Base-by-base conservation (phyloP, 225 moss, liverwort and hornwort species). In the Marchantia polymorpha region DNA sequence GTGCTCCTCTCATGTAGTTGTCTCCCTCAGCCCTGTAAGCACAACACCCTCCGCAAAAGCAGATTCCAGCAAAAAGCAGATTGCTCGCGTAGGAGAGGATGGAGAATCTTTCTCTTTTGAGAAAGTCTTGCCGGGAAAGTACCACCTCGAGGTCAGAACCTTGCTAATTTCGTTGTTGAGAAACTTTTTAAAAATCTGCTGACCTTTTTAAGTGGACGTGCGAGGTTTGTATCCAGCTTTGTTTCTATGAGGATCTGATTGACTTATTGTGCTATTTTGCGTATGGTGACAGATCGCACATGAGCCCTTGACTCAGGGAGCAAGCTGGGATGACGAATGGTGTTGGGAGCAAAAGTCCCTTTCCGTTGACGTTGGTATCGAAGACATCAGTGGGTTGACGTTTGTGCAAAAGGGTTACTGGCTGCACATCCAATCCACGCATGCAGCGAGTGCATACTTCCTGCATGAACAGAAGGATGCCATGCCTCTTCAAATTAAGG, bases 401-500 rank as follows among this genome's bases (percentile, higher is more conserved):
- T 93, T 92, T 77, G 81, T 87, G 17, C 94, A 95, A 81, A 92
- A 92, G 82, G 94, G 94, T 25, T 92, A 86, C 84, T 90, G 88
- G 84, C 83, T 91, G 87, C 92, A 84, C 80, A 86, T 95, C 52
- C 85, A 89, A 82, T 95, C 92, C 30, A 89, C 91, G 70, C 95
- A 95, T 79, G 80, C 81, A 69, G 87, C 90, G 69, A 90, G 81
- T 81, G 91, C 86, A 74, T 92, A 90, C 78, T 87, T 90, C 64
- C 77, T 91, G 81, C 91, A 88, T 8, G 88, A 90, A 73, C 85
- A 84, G 49, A 91, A 90, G 71, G 89, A 92, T 68, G 89, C 89
- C 46, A 67, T 81, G 60, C 85, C 92, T 46, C 65, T 93, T 70
- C 85, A 91, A 58, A 85, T 95, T 29, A 84, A 93, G 92, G 92